Percentiles rank a stretch among this genome's conserved stretches.
phyloP scores from a whole-genome alignment of 2,329 filamentous ascomycete genomes.

The Diaporthe helianthi region DNA sequence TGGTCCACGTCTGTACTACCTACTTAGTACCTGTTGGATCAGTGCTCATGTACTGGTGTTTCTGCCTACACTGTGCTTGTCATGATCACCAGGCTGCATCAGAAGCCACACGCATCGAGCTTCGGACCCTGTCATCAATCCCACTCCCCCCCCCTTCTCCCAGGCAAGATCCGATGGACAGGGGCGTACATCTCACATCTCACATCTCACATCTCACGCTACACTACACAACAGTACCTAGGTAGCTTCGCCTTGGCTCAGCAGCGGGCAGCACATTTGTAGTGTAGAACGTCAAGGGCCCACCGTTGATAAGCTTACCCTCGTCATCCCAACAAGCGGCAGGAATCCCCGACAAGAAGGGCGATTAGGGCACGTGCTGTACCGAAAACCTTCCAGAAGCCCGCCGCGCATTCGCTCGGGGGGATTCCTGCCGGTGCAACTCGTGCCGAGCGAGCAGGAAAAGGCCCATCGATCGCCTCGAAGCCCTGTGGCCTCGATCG shows the following conservation, averaged over 20 bases:
- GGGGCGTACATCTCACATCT: not conserved
- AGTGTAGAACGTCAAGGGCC: slow-evolving; percentile 8
- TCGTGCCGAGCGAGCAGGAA: not conserved
- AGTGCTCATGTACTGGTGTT: too few relatives aligned
- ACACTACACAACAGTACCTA: too few relatives aligned
- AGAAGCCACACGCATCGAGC: slow-evolving; percentile 6
- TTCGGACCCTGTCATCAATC: not conserved
- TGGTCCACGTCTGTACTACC: not conserved
- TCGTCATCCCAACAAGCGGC: not conserved
- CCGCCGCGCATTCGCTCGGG: not conserved
- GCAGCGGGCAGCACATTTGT: slow-evolving; percentile 2
- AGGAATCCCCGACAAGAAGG: not conserved
- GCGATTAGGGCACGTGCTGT: not conserved
- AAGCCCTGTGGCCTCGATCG: not conserved
- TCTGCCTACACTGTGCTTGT: too few relatives aligned
- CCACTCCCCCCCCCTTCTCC: not conserved
- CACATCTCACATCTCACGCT: not conserved
- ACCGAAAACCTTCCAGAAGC: not conserved
- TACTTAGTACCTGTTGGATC: too few relatives aligned
- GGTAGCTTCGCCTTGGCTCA: slow-evolving; percentile 9
- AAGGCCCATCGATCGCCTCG: not conserved
- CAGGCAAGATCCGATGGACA: slow-evolving; percentile 6
- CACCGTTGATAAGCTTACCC: too few relatives aligned
- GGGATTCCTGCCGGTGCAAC: not conserved
- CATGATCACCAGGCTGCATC: slow-evolving; percentile 18